Evolutionary conservation across 2,329 filamentous ascomycete genomes (phyloP), one percentile per base, ranked within the genome.

Genomic region (Nemania diffusa): DNA sequence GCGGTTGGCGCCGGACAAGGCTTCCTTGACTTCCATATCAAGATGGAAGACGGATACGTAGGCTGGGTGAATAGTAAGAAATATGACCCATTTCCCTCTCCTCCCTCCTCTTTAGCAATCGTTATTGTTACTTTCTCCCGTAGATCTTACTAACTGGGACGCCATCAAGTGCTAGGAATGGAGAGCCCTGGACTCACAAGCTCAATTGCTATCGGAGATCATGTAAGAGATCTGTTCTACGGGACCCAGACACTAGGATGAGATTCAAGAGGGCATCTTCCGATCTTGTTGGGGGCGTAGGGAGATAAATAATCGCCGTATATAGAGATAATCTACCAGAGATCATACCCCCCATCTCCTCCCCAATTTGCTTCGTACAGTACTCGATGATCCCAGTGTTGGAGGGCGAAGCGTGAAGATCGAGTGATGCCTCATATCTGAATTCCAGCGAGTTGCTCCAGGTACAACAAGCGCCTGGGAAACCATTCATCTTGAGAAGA

Each of bases 181-280:
- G 95, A 98, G 83, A 97, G 93, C 79, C 95, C 95, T 0, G 95
- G 95, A 4, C 81, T 98, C 78, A 98, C 95, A 53, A 96, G 92
- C 78, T 89, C 87, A 73, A 81, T 98, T 81, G 94, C 94, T 1
- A 95, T 97, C 79, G 94, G 85, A 3, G 92, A 97, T 76, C 86
- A 87, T 83, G 94, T 97, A 0, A 78, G 81, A 50, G 75, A 78
- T 57, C 70, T 89, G 57, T 68, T 88, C 60, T 87, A 88, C 64
- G 65, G 67, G 20, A 66, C 56, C n/a, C 42, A 27, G 26, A 34
- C 34, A 9, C 51, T 6, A 52, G 22, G 17, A 3, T 46, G 46
- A 59, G 20, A 7, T 20, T n/a, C 1, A 22, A 37, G 8, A 42
- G 5, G 15, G 13, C 13, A 2, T 59, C 46, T 55, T 8, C 6